Percentiles rank a stretch among this genome's conserved stretches.
Conservation (phyloP, 2,329 filamentous ascomycete genomes). For the Aspergillus aculeatinus region DNA sequence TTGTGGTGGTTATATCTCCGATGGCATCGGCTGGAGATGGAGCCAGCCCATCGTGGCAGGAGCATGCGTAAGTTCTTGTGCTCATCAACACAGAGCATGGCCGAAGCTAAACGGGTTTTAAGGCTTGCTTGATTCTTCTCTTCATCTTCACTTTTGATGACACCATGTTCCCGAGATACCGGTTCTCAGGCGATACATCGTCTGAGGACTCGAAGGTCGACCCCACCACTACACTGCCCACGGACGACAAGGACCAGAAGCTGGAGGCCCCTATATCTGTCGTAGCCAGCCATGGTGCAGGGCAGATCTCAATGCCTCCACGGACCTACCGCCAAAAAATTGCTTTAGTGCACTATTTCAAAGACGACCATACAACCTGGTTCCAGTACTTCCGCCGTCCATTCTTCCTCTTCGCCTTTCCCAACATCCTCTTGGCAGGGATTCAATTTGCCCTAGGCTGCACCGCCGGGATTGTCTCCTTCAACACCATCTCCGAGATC, state of each 20-base stretch:
- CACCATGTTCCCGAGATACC: conserved; percentile 37
- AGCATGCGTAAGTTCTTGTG: conserved; percentile 25
- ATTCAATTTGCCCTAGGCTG: conserved; percentile 45
- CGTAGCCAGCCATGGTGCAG: conserved; percentile 17
- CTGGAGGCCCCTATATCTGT: conserved; percentile 15
- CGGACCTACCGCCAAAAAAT: conserved; percentile 26
- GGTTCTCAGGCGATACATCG: conserved; percentile 20
- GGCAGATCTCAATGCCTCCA: conserved; percentile 20
- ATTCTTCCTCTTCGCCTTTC: conserved; percentile 42
- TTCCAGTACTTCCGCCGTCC: conserved; percentile 43
- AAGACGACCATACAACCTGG: conserved; percentile 39
- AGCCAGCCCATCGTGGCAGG: conserved; percentile 34
- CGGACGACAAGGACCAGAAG: conserved; percentile 7
- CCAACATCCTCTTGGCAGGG: conserved; percentile 41
- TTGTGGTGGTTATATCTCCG: conserved; percentile 36
- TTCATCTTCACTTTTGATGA: conserved; percentile 39
- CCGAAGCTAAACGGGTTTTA: neutral
- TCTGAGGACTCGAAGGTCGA: neutral
- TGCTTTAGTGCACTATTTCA: conserved; percentile 25
- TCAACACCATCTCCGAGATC: conserved; percentile 39
- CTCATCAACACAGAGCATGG: neutral
- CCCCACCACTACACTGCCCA: neutral
- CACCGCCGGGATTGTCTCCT: conserved; percentile 42
- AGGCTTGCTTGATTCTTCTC: conserved; percentile 26
- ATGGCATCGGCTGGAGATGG: conserved; percentile 40